Base-by-base conservation (phyloP, 805 yeast species). In the Metschnikowia rubicola region DNA sequence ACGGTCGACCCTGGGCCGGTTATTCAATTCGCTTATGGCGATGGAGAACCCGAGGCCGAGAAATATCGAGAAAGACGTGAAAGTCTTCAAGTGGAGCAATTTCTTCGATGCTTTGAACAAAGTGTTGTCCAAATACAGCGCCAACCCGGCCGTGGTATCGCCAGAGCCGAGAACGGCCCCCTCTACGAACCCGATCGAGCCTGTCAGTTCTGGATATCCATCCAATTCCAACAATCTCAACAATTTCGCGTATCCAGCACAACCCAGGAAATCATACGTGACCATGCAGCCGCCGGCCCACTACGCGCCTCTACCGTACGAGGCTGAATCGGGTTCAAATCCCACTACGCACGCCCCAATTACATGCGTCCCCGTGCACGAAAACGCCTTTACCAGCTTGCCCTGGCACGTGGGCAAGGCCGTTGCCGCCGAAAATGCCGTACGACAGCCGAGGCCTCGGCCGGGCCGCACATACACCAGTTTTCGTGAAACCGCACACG, bases 41-140 rank as follows among this genome's bases (percentile, higher is more conserved):
- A 83, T 77, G 70, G 77, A 77, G 29, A 72, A 72, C 46, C 89
- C 89, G 2, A 71, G 80, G 53, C 89, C 89, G 5, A 66, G 89
- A 36, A 82, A 81, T 53, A 84, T 84, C 38, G 88, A 81, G 55
- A 84, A 84, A 60, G 86, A 83, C 58, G 76, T 84, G 50, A 84
- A 84, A 58, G 87, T 84, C 4, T 79, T 84, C 56, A 68, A 70
- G 26, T 84, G 89, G 89, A 57, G 60, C 17, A 70, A 73, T 37
- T 63, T 84, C 26, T 75, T 68, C 34, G 70, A 65, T 30, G 88
- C 88, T 0, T 57, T 83, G 42, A 62, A 66, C 26, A 82, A 79
- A 57, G 84, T 84, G 11, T 70, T 81, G 31, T 67, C 81, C 31
- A 84, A 84, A 62, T 84, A 84, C 58, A 64, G 73, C 11, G 51